Evolutionary conservation across 495 filamentous ascomycete genomes (phyloP).

Genomic region (Penicillium verhagenii): DNA sequence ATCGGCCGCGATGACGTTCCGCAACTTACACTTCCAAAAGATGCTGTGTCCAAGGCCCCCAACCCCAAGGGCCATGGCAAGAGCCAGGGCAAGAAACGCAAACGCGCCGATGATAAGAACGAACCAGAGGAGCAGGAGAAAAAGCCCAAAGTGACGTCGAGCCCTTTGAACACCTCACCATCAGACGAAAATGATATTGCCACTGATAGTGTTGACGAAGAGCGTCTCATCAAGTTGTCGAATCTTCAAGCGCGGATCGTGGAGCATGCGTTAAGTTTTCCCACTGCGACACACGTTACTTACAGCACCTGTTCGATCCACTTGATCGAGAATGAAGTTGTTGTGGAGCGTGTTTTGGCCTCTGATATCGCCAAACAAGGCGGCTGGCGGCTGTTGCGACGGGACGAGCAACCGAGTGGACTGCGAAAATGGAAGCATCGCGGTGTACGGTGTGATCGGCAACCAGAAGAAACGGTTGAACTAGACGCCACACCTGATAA

Average conservation of each 20-base stretch:
- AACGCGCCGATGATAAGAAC: conserved; percentile 29
- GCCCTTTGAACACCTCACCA: conserved; percentile 16
- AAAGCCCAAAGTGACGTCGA: conserved; percentile 13
- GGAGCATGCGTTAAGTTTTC: conserved; percentile 80
- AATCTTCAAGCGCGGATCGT: conserved; percentile 75
- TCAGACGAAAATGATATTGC: conserved; percentile 40
- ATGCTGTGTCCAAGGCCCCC: conserved; percentile 13
- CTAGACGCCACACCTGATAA: conserved; percentile 2
- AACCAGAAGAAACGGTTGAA: conserved; percentile 1
- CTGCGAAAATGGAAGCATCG: conserved; percentile 70
- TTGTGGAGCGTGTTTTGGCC: conserved; percentile 66
- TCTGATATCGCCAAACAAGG: conserved; percentile 61
- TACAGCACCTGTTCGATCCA: conserved; percentile 94
- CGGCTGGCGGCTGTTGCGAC: conserved; percentile 73
- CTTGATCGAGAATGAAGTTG: conserved; percentile 81
- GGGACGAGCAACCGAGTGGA: conserved; percentile 69
- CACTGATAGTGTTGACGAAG: conserved; percentile 21
- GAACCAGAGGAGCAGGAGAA: conserved; percentile 13
- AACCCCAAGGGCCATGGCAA: conserved; percentile 34
- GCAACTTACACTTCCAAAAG: conserved; percentile 48
- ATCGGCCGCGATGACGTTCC: conserved; percentile 79
- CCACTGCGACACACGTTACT: conserved; percentile 70
- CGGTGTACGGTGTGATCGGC: conserved; percentile 48
- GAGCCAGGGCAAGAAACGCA: conserved; percentile 49
- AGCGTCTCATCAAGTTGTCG: conserved; percentile 68